Base-by-base conservation (phyloP, 768 basidiomycete species). In the Plicaturopsis crispa region DNA sequence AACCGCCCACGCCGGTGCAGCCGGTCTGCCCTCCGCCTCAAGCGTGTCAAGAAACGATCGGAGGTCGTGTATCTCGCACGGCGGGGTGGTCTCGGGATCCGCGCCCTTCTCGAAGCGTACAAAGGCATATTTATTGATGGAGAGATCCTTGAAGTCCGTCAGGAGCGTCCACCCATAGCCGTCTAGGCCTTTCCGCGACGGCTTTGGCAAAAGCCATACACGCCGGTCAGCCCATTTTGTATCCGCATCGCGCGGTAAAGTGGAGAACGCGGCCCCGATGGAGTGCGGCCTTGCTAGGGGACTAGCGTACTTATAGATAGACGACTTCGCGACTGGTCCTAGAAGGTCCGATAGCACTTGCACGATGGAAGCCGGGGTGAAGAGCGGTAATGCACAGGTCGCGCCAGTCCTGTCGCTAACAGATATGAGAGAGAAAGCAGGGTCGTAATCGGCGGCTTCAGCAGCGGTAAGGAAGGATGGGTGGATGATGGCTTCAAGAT, bases 401-500 rank as follows among this genome's bases (percentile, higher is more conserved):
- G n/a, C n/a, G n/a, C n/a, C n/a, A n/a, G n/a, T n/a, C n/a, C n/a
- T n/a, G n/a, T n/a, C n/a, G n/a, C n/a, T n/a, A n/a, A n/a, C n/a
- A n/a, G n/a, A n/a, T n/a, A n/a, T n/a, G n/a, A n/a, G n/a, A n/a
- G n/a, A n/a, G n/a, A n/a, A n/a, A n/a, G n/a, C n/a, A n/a, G n/a
- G n/a, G n/a, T n/a, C n/a, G n/a, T n/a, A n/a, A n/a, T n/a, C n/a
- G n/a, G n/a, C n/a, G n/a, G n/a, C n/a, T n/a, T n/a, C n/a, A n/a
- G n/a, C n/a, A n/a, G n/a, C n/a, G n/a, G n/a, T n/a, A n/a, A 59
- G 35, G 33, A 61, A 39, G 13, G 43, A 39, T 2, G 57, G 58
- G 36, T 62, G 62, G 8, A 53, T 35, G 34, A 64, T 44, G 13
- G 49, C 48, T 24, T 59, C 55, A 16, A 63, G 32, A 32, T 47